phyloP scores from a whole-genome alignment of 1,284 basidiomycete genomes.

The Agroathelia rolfsii region DNA sequence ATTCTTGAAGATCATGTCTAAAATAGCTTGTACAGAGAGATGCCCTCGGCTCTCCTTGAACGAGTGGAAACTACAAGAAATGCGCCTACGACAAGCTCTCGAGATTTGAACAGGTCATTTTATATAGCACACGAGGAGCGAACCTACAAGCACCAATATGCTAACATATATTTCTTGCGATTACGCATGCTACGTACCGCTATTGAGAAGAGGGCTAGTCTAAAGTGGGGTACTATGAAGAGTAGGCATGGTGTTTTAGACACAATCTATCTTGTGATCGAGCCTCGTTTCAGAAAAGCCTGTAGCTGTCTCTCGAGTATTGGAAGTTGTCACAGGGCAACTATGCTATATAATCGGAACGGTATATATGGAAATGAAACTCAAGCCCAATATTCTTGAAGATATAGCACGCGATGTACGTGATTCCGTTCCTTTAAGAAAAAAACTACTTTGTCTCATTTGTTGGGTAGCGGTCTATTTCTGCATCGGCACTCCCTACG shows the following conservation, averaged over 20 bases:
- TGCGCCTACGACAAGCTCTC: too few relatives aligned
- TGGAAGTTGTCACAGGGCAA: slow-evolving; percentile 80
- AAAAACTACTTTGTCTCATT: neutral
- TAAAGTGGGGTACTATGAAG: too few relatives aligned
- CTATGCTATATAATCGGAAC: slow-evolving; percentile 91
- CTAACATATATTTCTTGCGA: slow-evolving; percentile 86
- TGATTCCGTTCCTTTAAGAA: too few relatives aligned
- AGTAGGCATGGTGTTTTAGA: slow-evolving; percentile 63
- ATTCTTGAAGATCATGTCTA: too few relatives aligned
- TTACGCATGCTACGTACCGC: slow-evolving; percentile 53
- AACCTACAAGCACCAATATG: slow-evolving; percentile 87
- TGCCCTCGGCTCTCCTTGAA: too few relatives aligned
- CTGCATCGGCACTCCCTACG: slow-evolving; percentile 63
- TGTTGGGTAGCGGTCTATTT: slow-evolving; percentile 69
- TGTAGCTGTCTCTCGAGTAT: slow-evolving; percentile 69
- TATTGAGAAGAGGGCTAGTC: slow-evolving; percentile 62
- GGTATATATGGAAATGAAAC: slow-evolving; percentile 95
- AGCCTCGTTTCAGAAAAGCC: slow-evolving; percentile 50
- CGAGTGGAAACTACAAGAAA: too few relatives aligned
- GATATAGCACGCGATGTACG: slow-evolving; percentile 89
- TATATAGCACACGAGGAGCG: too few relatives aligned
- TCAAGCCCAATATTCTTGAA: slow-evolving; percentile 95
- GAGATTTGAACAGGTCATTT: too few relatives aligned
- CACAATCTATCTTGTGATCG: slow-evolving; percentile 17
- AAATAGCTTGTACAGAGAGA: too few relatives aligned